A percentile compares a stretch with the other conserved stretches of the same genome.
These are phyloP conservation scores for Cronartium quercuum DNA, from an alignment of 1,284 basidiomycete genomes.

Conservation along the genomic window DNA sequence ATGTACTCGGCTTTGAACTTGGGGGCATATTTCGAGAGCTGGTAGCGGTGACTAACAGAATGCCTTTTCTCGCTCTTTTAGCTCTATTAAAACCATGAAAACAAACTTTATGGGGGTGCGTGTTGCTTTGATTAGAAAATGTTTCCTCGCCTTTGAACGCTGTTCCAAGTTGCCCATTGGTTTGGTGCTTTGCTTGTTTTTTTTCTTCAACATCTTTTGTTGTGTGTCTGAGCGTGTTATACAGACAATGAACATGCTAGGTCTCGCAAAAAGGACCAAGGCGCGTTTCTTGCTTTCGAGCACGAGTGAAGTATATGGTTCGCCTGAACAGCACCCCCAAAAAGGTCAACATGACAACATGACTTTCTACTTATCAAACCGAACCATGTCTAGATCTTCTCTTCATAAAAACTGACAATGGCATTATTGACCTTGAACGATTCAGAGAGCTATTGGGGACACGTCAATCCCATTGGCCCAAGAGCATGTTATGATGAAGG, in stretches of 20 bases:
- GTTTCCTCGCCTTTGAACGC: too few relatives aligned
- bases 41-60: too few relatives aligned
- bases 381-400: neutral
- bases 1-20: neutral
- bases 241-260: conserved; percentile 81
- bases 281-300: conserved; percentile 92
- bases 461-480: conserved; percentile 94
- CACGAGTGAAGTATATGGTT: conserved; percentile 61
- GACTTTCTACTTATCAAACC: neutral
- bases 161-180: too few relatives aligned
- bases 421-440: neutral
- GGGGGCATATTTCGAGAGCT: neutral
- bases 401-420: neutral
- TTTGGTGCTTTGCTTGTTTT: neutral
- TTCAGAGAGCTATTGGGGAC: conserved; percentile 67
- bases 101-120: conserved; percentile 85
- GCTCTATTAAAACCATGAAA: conserved; percentile 89
- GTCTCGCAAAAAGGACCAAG: conserved; percentile 93
- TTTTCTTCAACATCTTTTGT: neutral
- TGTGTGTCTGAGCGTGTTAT: conserved; percentile 4
- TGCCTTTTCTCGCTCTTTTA: neutral
- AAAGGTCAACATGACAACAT: conserved; percentile 54
- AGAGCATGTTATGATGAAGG: conserved; percentile 97
- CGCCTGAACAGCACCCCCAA: conserved; percentile 72
- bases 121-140: too few relatives aligned